phyloP scores from a whole-genome alignment of 371 early-diverging fungal genomes.

The Mucor indicus region DNA sequence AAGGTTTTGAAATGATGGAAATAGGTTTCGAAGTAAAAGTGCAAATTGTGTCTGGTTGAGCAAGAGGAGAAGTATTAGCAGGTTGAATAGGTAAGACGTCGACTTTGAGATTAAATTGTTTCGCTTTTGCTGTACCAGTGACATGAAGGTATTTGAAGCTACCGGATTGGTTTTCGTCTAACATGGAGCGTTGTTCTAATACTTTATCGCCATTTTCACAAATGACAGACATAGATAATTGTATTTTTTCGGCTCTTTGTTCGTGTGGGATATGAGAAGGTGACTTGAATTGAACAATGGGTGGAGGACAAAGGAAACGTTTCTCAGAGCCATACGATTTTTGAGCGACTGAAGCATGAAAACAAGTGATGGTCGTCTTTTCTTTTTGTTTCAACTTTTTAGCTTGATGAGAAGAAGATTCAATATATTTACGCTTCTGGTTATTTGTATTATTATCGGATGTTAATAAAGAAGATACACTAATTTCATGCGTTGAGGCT shows the following conservation, averaged over 20 bases:
- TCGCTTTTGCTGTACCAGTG: slow-evolving; percentile 74
- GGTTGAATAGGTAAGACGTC: no score
- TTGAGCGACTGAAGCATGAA: slow-evolving; percentile 74
- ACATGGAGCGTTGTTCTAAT: slow-evolving; percentile 49
- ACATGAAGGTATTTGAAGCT: slow-evolving; percentile 75
- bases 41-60: no score
- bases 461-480: slow-evolving; percentile 13
- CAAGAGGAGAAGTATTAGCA: slow-evolving; percentile 24
- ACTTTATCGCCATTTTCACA: slow-evolving; percentile 50
- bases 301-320: slow-evolving; percentile 83
- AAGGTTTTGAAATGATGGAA: slow-evolving; percentile 82
- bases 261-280: slow-evolving; percentile 14
- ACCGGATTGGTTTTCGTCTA: slow-evolving; percentile 54
- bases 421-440: no score
- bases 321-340: slow-evolving; percentile 90
- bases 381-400: background rate
- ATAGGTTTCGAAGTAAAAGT: slow-evolving; percentile 70
- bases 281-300: slow-evolving; percentile 49
- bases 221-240: slow-evolving; percentile 63
- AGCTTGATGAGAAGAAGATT: background rate
- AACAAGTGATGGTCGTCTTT: slow-evolving; percentile 55
- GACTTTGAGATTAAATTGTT: slow-evolving; percentile 70
- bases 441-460: slow-evolving; percentile 15
- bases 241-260: slow-evolving; percentile 32
- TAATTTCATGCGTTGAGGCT: slow-evolving; percentile 12